phyloP scores from a whole-genome alignment of 768 basidiomycete species.

The Floccularia luteovirens region DNA sequence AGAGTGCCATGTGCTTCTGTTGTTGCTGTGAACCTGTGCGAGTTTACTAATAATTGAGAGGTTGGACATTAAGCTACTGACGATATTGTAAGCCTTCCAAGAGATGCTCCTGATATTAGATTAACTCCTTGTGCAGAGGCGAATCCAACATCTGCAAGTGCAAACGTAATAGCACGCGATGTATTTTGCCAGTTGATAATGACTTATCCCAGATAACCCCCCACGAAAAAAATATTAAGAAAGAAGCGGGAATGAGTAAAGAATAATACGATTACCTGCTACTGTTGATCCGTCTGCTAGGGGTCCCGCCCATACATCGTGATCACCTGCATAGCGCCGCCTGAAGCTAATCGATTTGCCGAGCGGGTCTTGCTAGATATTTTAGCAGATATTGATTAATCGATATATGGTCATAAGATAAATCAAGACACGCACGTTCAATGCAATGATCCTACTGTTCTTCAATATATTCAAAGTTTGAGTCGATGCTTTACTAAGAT shows the following conservation, averaged over 20 bases:
- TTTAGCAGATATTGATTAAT: not conserved
- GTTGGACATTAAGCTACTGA: conserved; percentile 11
- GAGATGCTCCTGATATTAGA: conserved; percentile 27
- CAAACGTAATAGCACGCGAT: conserved; percentile 29
- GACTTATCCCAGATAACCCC: too few relatives aligned
- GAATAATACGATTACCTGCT: conserved; percentile 26
- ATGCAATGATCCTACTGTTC: conserved; percentile 32
- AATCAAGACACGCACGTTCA: conserved; percentile 28
- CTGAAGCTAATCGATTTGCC: conserved; percentile 36
- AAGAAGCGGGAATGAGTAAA: too few relatives aligned
- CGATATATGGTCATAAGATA: not conserved
- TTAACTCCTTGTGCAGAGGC: conserved; percentile 30
- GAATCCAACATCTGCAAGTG: conserved; percentile 34
- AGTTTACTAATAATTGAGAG: conserved; percentile 1
- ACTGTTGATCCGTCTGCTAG: conserved; percentile 38
- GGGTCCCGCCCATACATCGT: conserved; percentile 43
- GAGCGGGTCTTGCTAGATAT: conserved; percentile 33
- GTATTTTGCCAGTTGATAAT: conserved; percentile 36
- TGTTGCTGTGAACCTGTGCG: conserved; percentile 24
- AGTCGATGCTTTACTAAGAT: conserved; percentile 24
- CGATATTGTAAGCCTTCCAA: conserved; percentile 28
- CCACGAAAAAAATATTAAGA: too few relatives aligned
- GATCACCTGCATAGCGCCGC: conserved; percentile 40
- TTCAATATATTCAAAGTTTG: conserved; percentile 28
- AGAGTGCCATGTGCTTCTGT: conserved; percentile 25